These are phyloP conservation scores for Sugiyamaella smithiae DNA, from an alignment of 805 yeast genomes.

Conservation along the genomic window DNA sequence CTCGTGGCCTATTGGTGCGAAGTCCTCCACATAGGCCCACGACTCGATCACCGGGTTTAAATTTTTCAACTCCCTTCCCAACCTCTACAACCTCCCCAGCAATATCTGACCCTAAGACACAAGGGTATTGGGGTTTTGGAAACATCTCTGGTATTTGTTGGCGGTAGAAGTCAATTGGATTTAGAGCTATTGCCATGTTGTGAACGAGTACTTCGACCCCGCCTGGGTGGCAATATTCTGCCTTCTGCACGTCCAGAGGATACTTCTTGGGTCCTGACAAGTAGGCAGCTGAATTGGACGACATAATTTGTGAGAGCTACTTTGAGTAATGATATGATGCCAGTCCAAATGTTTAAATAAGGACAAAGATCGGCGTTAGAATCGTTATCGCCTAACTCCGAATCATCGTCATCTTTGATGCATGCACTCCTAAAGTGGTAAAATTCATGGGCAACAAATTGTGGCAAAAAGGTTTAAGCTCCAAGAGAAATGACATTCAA, in stretches of 20 bases:
- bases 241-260: neutral
- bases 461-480: too few relatives aligned
- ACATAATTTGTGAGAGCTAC: too few relatives aligned
- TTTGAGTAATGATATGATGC: too few relatives aligned
- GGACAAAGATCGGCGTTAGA: too few relatives aligned
- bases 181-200: conserved; percentile 1
- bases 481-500: neutral
- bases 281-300: neutral
- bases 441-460: too few relatives aligned
- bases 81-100: conserved; percentile 54
- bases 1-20: conserved; percentile 36
- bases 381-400: too few relatives aligned
- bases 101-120: conserved; percentile 52
- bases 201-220: conserved; percentile 4
- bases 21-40: conserved; percentile 55
- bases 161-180: conserved; percentile 26
- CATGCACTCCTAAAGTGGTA: too few relatives aligned
- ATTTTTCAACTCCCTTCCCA: conserved; percentile 42
- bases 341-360: too few relatives aligned
- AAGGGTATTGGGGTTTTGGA: conserved; percentile 19
- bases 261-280: neutral
- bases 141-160: neutral
- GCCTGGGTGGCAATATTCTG: neutral
- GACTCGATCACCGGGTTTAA: conserved; percentile 53
- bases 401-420: too few relatives aligned